phyloP scores from a whole-genome alignment of 176 grass and related monocot genomes.

The Elaeis guineensis region DNA sequence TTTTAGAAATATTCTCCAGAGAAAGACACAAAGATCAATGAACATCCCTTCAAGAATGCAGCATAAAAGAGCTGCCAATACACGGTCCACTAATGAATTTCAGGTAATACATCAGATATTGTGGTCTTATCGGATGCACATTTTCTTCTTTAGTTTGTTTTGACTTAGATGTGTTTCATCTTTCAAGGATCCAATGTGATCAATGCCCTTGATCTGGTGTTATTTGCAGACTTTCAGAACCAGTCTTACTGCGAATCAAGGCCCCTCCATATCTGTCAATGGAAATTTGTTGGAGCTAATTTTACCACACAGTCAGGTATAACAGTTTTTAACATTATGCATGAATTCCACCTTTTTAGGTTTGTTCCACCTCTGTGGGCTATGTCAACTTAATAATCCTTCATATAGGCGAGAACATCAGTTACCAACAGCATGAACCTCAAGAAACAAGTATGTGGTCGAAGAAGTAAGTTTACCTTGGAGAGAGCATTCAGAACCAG shows the following conservation, averaged over 20 bases:
- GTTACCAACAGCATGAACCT: slow-evolving; percentile 16
- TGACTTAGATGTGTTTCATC: neutral
- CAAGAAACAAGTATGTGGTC: slow-evolving; percentile 7
- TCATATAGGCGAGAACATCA: slow-evolving; percentile 37
- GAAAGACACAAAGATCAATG: slow-evolving; percentile 25
- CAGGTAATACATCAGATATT: slow-evolving; percentile 30
- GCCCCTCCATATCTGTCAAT: neutral
- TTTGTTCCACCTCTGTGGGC: neutral
- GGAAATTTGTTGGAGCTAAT: neutral
- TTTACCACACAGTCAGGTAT: neutral
- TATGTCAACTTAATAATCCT: neutral
- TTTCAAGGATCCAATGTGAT: neutral
- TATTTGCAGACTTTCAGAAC: slow-evolving; percentile 6
- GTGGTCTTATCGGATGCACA: neutral
- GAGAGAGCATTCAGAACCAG: slow-evolving; percentile 1
- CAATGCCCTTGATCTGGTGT: neutral
- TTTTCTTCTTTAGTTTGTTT: slow-evolving; percentile 10
- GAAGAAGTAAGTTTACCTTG: slow-evolving; percentile 7
- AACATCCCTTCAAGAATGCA: slow-evolving; percentile 9
- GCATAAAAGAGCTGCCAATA: slow-evolving; percentile 5
- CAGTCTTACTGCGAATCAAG: neutral
- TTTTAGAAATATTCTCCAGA: slow-evolving; percentile 29
- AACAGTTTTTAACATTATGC: slow-evolving; percentile 10
- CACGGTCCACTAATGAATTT: neutral
- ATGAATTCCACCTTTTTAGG: neutral